A percentile compares a stretch with the other conserved stretches of the same genome.
Conservation (phyloP, 345 rosid species). For the Cardamine resedifolia region DNA sequence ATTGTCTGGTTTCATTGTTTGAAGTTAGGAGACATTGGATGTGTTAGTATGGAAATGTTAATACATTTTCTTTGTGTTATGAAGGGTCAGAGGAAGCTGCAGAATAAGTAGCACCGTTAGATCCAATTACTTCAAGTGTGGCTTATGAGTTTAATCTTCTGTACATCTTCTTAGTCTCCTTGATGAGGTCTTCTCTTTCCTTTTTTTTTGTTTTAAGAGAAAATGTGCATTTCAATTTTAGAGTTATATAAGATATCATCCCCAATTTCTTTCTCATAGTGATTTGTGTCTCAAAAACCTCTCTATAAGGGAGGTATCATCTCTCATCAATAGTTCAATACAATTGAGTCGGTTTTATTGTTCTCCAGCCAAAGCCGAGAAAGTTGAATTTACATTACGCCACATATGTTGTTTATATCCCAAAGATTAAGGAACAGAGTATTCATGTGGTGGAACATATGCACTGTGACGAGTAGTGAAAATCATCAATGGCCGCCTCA, state of each 20-base stretch:
- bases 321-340: constrained; percentile 4
- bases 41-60: constrained; percentile 8
- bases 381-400: not conserved
- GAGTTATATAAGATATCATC: not conserved
- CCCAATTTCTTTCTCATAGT: not conserved
- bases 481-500: not conserved
- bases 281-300: constrained; percentile 4
- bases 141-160: constrained; percentile 27
- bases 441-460: not conserved
- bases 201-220: constrained; percentile 32
- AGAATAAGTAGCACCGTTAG: not conserved
- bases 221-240: constrained; percentile 15
- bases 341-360: not conserved
- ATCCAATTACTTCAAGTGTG: not conserved
- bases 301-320: not conserved
- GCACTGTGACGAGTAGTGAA: not conserved
- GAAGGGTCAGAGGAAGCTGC: constrained; percentile 30
- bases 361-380: not conserved
- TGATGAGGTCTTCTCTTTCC: constrained; percentile 9
- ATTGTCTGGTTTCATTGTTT: not conserved
- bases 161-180: not conserved
- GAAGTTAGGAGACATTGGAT: not conserved
- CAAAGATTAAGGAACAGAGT: not conserved
- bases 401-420: not conserved
- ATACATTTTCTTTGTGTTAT: not conserved